Conservation (phyloP, 2,329 filamentous ascomycete genomes). For the Aspergillus sp. region DNA sequence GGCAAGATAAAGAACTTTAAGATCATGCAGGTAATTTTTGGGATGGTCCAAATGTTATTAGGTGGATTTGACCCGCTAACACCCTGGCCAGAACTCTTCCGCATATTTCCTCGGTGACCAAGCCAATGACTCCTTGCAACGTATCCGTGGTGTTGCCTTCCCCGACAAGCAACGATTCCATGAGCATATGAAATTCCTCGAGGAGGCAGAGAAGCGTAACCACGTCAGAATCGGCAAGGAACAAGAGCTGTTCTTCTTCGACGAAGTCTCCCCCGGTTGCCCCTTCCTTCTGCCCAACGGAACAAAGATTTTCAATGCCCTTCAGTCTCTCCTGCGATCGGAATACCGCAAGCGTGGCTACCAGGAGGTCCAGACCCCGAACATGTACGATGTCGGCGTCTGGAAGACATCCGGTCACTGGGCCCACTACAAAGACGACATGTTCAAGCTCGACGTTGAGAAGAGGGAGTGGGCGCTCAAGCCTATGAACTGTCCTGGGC, state of each 20-base stretch:
- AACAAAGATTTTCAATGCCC: slow-evolving; percentile 84
- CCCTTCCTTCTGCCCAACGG: slow-evolving; percentile 90
- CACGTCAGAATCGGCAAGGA: slow-evolving; percentile 90
- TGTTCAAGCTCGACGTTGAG: slow-evolving; percentile 78
- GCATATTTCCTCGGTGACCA: slow-evolving; percentile 94
- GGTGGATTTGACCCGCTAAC: neutral
- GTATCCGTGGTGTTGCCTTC: slow-evolving; percentile 94
- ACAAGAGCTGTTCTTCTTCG: slow-evolving; percentile 97
- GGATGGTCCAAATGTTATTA: neutral
- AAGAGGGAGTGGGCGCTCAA: slow-evolving; percentile 83
- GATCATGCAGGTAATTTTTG: slow-evolving; percentile 63
- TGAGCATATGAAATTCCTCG: slow-evolving; percentile 89
- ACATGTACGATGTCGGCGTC: slow-evolving; percentile 87
- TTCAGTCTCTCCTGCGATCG: slow-evolving; percentile 71
- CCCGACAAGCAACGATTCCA: slow-evolving; percentile 93
- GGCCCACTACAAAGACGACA: slow-evolving; percentile 90
- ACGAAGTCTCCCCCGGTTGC: slow-evolving; percentile 85
- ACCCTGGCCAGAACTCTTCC: slow-evolving; percentile 51
- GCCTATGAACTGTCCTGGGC: slow-evolving; percentile 97
- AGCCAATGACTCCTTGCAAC: slow-evolving; percentile 88
- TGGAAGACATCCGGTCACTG: slow-evolving; percentile 97
- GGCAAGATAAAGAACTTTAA: slow-evolving; percentile 91
- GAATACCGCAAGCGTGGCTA: slow-evolving; percentile 94
- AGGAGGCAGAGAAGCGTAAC: slow-evolving; percentile 96
- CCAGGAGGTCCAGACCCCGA: slow-evolving; percentile 89